A percentile compares a stretch with the other conserved stretches of the same genome.
Conservation (phyloP, 768 basidiomycete genomes). For the Thelephora aurantiotincta region DNA sequence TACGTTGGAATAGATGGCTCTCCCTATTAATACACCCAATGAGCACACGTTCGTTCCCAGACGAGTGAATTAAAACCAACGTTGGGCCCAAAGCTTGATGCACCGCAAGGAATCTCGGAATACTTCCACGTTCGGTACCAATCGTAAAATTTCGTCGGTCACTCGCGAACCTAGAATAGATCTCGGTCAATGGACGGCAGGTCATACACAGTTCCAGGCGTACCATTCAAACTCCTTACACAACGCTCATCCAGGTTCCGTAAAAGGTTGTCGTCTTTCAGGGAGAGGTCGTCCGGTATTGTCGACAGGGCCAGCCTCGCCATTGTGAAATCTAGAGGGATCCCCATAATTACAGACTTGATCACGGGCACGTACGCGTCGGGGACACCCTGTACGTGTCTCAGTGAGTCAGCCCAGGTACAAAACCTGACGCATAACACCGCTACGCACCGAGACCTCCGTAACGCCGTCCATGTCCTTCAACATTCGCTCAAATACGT, state of each 20-base stretch:
- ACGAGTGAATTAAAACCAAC: slow-evolving; percentile 32
- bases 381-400: slow-evolving; percentile 66
- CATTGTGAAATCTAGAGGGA: slow-evolving; percentile 90
- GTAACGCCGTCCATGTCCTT: slow-evolving; percentile 68
- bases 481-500: slow-evolving; percentile 81
- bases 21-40: slow-evolving; percentile 30
- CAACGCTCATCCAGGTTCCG: slow-evolving; percentile 90
- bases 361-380: slow-evolving; percentile 96
- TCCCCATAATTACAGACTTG: slow-evolving; percentile 80
- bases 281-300: slow-evolving; percentile 84
- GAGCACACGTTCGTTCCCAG: not conserved
- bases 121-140: slow-evolving; percentile 88
- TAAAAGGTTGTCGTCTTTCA: slow-evolving; percentile 84
- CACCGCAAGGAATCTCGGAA: slow-evolving; percentile 92
- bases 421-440: slow-evolving; percentile 7
- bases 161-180: slow-evolving; percentile 68
- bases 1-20: slow-evolving; percentile 97
- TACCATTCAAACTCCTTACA: slow-evolving; percentile 88
- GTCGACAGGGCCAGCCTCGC: slow-evolving; percentile 75
- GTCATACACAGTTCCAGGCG: slow-evolving; percentile 1
- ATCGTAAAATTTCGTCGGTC: slow-evolving; percentile 86
- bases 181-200: slow-evolving; percentile 1
- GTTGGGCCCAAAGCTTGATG: slow-evolving; percentile 95
- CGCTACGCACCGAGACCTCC: slow-evolving; percentile 67
- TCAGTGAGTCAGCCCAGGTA: not conserved